A percentile compares a stretch with the other conserved stretches of the same genome.
Conservation (phyloP, 1,284 basidiomycete genomes). For the Pseudomicrostroma phylloplanum region DNA sequence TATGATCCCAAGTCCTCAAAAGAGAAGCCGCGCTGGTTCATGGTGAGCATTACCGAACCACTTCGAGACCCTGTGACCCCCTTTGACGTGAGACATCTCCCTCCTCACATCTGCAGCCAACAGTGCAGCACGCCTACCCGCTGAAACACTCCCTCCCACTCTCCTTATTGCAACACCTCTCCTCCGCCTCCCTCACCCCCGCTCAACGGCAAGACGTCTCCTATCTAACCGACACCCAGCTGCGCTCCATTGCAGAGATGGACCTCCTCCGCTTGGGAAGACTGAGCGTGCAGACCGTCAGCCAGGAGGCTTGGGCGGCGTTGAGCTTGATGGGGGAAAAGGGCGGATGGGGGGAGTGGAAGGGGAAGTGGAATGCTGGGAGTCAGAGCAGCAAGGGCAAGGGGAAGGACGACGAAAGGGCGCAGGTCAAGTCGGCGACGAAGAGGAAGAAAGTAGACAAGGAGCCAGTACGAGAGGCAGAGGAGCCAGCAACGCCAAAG, state of each 20-base stretch:
- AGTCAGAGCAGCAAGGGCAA: not conserved
- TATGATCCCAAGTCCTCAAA: constrained; percentile 77
- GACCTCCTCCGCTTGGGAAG: constrained; percentile 74
- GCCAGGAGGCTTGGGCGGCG: constrained; percentile 64
- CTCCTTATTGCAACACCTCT: constrained; percentile 68
- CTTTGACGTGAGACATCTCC: constrained; percentile 23
- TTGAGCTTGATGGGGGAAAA: constrained; percentile 63
- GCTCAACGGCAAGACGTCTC: constrained; percentile 58
- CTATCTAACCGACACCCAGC: constrained; percentile 47
- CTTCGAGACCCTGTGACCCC: no score
- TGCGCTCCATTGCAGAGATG: constrained; percentile 61
- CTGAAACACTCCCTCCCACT: constrained; percentile 72
- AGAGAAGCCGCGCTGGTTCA: constrained; percentile 79
- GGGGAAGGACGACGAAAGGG: no score
- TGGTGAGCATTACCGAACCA: constrained; percentile 47
- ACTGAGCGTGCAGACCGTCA: constrained; percentile 78
- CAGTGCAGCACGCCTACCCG: constrained; percentile 66
- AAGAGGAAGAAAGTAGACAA: no score
- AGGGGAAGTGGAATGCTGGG: constrained; percentile 33
- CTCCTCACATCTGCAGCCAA: constrained; percentile 56
- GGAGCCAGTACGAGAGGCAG: no score
- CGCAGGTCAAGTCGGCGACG: no score
- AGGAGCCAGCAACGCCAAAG: no score
- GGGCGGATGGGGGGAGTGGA: constrained; percentile 57
- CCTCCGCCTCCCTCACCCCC: constrained; percentile 58